Evolutionary conservation across 306 rosid genomes (phyloP).

Genomic region (Sphenostylis stenocarpa): DNA sequence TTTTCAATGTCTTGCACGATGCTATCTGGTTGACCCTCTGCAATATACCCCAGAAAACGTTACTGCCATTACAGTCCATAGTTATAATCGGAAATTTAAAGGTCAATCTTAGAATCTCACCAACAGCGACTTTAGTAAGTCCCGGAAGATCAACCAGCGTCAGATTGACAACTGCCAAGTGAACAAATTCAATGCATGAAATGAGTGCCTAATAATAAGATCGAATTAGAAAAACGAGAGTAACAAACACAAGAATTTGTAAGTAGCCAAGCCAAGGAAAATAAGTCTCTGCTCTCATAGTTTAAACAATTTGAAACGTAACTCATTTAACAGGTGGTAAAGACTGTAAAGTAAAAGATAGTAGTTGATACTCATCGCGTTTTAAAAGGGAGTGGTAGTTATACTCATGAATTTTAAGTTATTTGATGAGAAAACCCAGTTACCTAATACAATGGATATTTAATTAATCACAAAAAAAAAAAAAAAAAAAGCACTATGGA

Average conservation of each 20-base stretch:
- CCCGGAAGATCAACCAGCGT: slow-evolving; percentile 99
- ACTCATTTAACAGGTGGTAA: neutral
- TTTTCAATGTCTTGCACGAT: slow-evolving; percentile 89
- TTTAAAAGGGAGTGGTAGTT: neutral
- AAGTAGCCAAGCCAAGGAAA: neutral
- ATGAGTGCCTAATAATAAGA: slow-evolving; percentile 18
- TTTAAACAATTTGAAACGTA: neutral
- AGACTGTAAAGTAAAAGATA: neutral
- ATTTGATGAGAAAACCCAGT: slow-evolving; percentile 17
- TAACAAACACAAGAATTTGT: neutral
- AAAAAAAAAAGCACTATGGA: too few relatives aligned
- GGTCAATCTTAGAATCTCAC: slow-evolving; percentile 53
- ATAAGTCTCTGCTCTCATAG: neutral
- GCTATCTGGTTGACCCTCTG: slow-evolving; percentile 95
- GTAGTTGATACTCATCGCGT: too few relatives aligned
- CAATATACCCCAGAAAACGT: slow-evolving; percentile 25
- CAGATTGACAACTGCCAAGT: slow-evolving; percentile 91
- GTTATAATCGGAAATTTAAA: slow-evolving; percentile 7
- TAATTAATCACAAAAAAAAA: too few relatives aligned
- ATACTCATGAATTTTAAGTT: neutral
- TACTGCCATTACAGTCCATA: slow-evolving; percentile 16
- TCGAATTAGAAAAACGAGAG: neutral
- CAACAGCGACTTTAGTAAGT: slow-evolving; percentile 95
- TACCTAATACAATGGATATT: neutral
- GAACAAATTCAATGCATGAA: slow-evolving; percentile 35